Evolutionary conservation across 371 early-diverging fungal species (phyloP), one percentile per base, ranked within the genome.

Genomic region (Mortierella sp.): DNA sequence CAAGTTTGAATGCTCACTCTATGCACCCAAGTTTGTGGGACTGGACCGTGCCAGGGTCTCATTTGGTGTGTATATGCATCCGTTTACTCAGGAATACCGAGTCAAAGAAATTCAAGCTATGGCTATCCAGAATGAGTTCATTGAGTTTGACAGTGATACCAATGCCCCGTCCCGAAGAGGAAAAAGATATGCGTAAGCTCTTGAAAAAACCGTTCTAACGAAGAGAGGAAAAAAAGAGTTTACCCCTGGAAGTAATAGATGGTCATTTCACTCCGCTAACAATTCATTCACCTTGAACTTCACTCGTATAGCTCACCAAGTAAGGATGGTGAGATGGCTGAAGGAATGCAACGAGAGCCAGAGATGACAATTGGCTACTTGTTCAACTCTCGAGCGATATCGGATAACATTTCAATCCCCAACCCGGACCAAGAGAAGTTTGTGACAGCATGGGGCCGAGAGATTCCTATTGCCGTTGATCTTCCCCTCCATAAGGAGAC

Each of bases 371-470:
- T 57, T 47, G 47, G 45, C 2, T 16, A 28, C 43, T 30, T 16
- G 11, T 23, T 30, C 63, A 44, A 51, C 44, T 19, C 26, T 51
- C 43, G 19, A 18, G 28, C 29, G 6, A 23, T 63, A 1, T 70
- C 64, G 6, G 29, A 46, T 9, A 14, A 43, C 7, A n/a, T 51
- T 7, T 7, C 21, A 7, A 15, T 70, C 44, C 18, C 45, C 11
- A 70, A 70, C 53, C 70, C 70, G 15, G 55, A 63, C 44, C 50
- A 57, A 16, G 45, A 50, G 26, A 18, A 18, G 26, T 64, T 57
- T 45, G 15, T 58, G n/a, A 26, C 12, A 3, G n/a, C 50, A 11
- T 69, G 70, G 70, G 70, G 70, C 1, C 62, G 70, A 29, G 70
- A 69, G 50, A 18, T n/a, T 4, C 63, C 63, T 12, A 59, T 70